Percentiles rank a stretch among this genome's conserved stretches.
Evolutionary conservation across 352 stramenopile species (phyloP).

Genomic region (Blastocystis hominis): DNA sequence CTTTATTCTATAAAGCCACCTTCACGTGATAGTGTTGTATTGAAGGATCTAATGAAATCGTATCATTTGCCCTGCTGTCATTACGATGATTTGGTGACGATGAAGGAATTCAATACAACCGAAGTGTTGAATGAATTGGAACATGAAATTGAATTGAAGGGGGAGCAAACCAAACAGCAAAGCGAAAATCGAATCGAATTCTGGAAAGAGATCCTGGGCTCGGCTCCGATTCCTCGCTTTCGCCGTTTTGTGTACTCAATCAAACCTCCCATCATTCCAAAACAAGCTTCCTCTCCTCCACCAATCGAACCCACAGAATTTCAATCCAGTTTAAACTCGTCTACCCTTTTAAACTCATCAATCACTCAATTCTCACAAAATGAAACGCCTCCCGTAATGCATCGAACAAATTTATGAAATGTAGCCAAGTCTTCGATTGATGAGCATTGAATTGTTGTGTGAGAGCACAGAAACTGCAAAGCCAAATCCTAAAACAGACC

Average conservation of each 20-base stretch:
- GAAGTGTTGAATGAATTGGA: neutral
- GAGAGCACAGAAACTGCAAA: neutral
- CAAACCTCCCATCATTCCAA: neutral
- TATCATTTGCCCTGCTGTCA: neutral
- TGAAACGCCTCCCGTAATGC: neutral
- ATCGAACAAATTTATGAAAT: neutral
- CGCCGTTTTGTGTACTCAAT: neutral
- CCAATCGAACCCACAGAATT: neutral
- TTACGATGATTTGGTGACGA: neutral
- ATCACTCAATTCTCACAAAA: neutral
- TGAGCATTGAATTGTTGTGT: slow-evolving; percentile 10
- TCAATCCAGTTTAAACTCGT: neutral
- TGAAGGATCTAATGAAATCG: neutral
- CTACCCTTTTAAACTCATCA: neutral
- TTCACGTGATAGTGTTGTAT: neutral
- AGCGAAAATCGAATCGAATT: neutral
- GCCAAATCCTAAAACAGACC: slow-evolving; percentile 20
- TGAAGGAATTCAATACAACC: neutral
- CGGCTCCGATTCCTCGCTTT: neutral
- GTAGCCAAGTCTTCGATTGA: neutral
- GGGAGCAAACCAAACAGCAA: too few species aligned
- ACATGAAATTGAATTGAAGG: neutral
- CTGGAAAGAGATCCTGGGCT: neutral
- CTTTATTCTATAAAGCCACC: neutral
- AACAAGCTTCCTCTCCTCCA: neutral